These are phyloP conservation scores for Cercophora samala DNA, from an alignment of 495 filamentous ascomycete species.

Conservation along the genomic window DNA sequence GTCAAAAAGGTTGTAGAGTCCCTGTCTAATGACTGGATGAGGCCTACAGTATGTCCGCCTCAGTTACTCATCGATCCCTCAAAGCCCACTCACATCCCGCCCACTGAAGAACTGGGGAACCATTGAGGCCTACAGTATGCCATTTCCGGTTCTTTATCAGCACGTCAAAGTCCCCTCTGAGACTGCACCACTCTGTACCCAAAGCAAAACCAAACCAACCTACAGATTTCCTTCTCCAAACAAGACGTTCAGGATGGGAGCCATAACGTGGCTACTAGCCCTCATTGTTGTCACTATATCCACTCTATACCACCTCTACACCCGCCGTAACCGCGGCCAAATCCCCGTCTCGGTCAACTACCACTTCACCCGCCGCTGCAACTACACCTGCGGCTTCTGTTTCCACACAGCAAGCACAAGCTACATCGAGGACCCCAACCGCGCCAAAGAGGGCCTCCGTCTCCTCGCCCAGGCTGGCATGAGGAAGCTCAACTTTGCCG, in stretches of 20 bases:
- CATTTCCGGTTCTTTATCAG: no score
- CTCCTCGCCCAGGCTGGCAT: slow-evolving; percentile 53
- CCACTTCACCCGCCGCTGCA: slow-evolving; percentile 51
- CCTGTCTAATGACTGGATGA: no score
- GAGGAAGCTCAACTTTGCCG: slow-evolving; percentile 59
- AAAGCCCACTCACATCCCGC: no score
- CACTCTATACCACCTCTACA: neutral
- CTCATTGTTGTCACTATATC: neutral
- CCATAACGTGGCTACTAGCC: slow-evolving; percentile 3
- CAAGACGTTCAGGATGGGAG: neutral
- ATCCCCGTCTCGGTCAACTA: slow-evolving; percentile 50
- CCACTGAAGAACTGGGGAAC: no score
- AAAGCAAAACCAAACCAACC: no score
- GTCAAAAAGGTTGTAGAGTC: no score
- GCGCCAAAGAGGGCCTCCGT: slow-evolving; percentile 44
- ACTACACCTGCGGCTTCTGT: slow-evolving; percentile 53
- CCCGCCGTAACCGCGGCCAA: slow-evolving; percentile 22
- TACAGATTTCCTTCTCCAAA: neutral
- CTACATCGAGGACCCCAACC: slow-evolving; percentile 32
- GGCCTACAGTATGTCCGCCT: no score
- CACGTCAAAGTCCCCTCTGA: no score
- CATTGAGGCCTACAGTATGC: no score
- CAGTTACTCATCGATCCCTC: no score
- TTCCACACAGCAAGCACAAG: slow-evolving; percentile 53
- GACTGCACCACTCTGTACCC: no score